These are phyloP conservation scores for Colletotrichum sp. DNA, from an alignment of 2,329 filamentous ascomycete genomes.

Conservation along the genomic window DNA sequence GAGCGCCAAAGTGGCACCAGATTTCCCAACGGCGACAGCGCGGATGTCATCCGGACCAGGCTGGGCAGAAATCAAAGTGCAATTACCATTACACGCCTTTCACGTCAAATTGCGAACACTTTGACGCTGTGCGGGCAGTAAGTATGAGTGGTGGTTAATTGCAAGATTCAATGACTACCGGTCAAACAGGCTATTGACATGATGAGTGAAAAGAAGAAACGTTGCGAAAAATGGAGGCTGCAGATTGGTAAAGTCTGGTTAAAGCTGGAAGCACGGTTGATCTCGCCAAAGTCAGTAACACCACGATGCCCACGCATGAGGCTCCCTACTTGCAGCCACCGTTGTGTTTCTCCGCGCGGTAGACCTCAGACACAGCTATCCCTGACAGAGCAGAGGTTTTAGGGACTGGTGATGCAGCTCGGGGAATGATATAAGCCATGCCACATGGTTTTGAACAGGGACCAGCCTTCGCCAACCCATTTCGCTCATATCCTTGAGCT, in stretches of 20 bases:
- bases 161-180: neutral
- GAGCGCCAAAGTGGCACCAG: neutral
- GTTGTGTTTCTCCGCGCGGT: neutral
- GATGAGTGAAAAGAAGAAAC: neutral
- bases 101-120: neutral
- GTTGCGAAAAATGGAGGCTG: neutral
- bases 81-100: neutral
- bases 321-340: neutral
- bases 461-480: neutral
- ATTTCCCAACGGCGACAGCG: neutral
- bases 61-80: neutral
- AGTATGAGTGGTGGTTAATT: neutral
- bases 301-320: neutral
- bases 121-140: neutral
- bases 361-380: neutral
- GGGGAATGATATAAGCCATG: conserved; percentile 8
- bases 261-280: neutral
- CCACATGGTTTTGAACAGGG: conserved; percentile 21
- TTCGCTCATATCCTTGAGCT: neutral
- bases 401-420: neutral
- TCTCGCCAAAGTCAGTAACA: neutral
- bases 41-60: conserved; percentile 13
- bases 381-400: neutral
- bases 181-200: neutral
- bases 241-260: neutral